Evolutionary conservation across 352 stramenopile species (phyloP).

Genomic region (Aphanomyces invadans): DNA sequence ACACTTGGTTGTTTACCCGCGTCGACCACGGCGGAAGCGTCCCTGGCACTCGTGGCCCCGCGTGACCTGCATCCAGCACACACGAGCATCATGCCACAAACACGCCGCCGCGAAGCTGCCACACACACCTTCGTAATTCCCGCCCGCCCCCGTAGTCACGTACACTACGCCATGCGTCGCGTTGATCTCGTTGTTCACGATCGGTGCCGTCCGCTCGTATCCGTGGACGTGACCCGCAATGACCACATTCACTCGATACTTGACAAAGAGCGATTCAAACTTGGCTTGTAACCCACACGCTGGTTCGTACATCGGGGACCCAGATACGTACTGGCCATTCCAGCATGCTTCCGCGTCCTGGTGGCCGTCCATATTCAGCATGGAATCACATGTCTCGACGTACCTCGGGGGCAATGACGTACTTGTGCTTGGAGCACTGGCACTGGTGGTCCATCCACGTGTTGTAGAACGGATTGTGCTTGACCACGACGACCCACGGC

Average conservation of each 20-base stretch:
- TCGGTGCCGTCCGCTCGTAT: slow-evolving; percentile 16
- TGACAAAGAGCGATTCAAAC: slow-evolving; percentile 29
- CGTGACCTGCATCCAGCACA: background rate
- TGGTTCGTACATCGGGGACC: slow-evolving; percentile 27
- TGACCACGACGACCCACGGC: slow-evolving; percentile 35
- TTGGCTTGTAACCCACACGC: slow-evolving; percentile 32
- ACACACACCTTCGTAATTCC: slow-evolving; percentile 10
- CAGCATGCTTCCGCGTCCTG: background rate
- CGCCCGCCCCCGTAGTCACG: slow-evolving; percentile 16
- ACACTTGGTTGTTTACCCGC: background rate
- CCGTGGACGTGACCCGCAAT: slow-evolving; percentile 24
- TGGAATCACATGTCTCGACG: background rate
- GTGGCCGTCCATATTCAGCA: background rate
- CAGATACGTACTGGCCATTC: background rate
- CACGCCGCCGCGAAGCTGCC: too few species aligned
- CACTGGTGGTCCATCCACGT: slow-evolving; percentile 56
- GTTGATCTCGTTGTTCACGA: slow-evolving; percentile 13
- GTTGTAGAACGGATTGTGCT: slow-evolving; percentile 58
- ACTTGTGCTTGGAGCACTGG: slow-evolving; percentile 38
- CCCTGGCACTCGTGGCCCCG: background rate
- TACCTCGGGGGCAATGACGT: slow-evolving; percentile 29
- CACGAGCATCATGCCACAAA: background rate
- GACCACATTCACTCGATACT: slow-evolving; percentile 26
- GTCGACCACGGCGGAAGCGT: background rate
- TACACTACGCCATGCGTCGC: slow-evolving; percentile 6